Percentiles rank a stretch among this genome's conserved stretches.
Conservation (phyloP, 2,329 filamentous ascomycete genomes). For the Zymoseptoria tritici region DNA sequence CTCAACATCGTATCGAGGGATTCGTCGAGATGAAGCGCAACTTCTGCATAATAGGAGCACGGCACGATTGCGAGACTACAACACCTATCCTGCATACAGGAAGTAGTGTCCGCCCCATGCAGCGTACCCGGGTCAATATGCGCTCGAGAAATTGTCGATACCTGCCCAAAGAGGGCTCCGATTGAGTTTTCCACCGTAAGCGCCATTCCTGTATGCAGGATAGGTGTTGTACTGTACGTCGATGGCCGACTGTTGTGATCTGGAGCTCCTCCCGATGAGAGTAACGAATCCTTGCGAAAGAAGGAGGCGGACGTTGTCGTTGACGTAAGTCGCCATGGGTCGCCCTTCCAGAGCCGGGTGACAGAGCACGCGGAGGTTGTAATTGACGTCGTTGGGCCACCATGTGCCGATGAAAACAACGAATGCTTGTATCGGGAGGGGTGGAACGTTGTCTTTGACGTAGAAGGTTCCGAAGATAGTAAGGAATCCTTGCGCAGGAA, state of each 20-base stretch:
- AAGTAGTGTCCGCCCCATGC: no score
- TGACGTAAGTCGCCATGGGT: neutral
- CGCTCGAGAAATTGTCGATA: no score
- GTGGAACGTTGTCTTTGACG: no score
- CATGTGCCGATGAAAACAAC: neutral
- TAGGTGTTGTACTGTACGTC: no score
- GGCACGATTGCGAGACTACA: neutral
- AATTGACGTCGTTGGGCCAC: neutral
- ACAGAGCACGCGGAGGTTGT: neutral
- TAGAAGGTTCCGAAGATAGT: neutral
- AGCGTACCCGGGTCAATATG: no score
- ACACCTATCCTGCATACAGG: no score
- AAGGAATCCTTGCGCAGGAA: neutral
- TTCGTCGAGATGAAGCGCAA: neutral
- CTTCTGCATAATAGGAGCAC: neutral
- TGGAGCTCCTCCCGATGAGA: neutral
- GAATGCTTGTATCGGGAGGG: no score
- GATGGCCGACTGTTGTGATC: neutral
- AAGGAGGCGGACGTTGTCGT: neutral
- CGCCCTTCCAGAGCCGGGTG: neutral
- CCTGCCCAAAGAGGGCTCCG: no score
- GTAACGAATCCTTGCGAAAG: neutral
- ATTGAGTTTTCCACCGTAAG: no score
- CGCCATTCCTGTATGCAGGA: no score
- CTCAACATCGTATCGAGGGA: neutral